A percentile compares a stretch with the other conserved stretches of the same genome.
These are phyloP conservation scores for Fusarium tjaetaba DNA, from an alignment of 2,329 filamentous ascomycete genomes.

Conservation along the genomic window DNA sequence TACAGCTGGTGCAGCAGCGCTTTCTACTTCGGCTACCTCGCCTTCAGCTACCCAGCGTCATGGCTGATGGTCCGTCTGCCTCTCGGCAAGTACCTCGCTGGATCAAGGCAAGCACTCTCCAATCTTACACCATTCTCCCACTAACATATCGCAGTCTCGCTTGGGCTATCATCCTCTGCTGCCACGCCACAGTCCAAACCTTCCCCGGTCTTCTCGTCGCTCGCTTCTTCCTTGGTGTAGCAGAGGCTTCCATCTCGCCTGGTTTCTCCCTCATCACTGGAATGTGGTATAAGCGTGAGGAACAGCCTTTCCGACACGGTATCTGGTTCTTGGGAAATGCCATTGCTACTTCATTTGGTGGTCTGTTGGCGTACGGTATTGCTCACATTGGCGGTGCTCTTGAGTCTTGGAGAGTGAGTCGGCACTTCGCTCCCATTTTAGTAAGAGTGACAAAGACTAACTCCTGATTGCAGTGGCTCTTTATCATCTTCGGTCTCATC, in stretches of 20 bases:
- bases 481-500: slow-evolving; percentile 38
- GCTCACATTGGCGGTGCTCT: slow-evolving; percentile 30
- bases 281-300: slow-evolving; percentile 40
- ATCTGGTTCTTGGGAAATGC: slow-evolving; percentile 40
- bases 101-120: not conserved
- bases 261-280: slow-evolving; percentile 38
- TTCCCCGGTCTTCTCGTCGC: slow-evolving; percentile 29
- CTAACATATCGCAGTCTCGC: slow-evolving; percentile 14
- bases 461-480: slow-evolving; percentile 14
- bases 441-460: rapidly evolving
- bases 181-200: slow-evolving; percentile 32
- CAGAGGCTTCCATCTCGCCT: slow-evolving; percentile 39
- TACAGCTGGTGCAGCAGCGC: slow-evolving; percentile 39
- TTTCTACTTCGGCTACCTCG: slow-evolving; percentile 39
- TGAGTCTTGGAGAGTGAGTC: slow-evolving; percentile 29
- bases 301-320: slow-evolving; percentile 37
- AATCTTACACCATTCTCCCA: rapidly evolving
- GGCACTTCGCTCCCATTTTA: not conserved
- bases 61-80: slow-evolving; percentile 38
- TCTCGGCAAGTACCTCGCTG: slow-evolving; percentile 32
- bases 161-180: slow-evolving; percentile 30
- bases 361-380: slow-evolving; percentile 35
- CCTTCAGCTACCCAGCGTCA: slow-evolving; percentile 38
- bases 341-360: slow-evolving; percentile 35
- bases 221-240: slow-evolving; percentile 36